Conservation (phyloP, 176 grass and related monocot species). For the Panicum miliaceum region DNA sequence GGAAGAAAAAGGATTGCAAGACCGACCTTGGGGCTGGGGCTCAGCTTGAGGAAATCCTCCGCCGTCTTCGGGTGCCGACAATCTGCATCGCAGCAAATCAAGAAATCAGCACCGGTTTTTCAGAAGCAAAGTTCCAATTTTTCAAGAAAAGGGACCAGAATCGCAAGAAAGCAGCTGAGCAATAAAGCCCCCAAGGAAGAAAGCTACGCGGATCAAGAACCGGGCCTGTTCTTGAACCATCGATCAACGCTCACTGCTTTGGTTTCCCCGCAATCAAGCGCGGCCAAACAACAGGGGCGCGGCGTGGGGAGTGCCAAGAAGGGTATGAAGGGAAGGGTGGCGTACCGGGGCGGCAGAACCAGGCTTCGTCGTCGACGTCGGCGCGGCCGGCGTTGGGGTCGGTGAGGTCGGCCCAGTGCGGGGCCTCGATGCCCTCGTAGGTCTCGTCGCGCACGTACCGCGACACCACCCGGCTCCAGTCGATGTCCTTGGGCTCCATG, state of each 20-base stretch:
- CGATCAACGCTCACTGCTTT: background rate
- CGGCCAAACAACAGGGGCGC: background rate
- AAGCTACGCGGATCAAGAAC: constrained; percentile 32
- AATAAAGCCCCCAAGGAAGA: background rate
- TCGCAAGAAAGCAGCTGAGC: background rate
- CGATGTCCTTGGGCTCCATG: constrained; percentile 92
- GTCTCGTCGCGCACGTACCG: constrained; percentile 81
- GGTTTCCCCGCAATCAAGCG: background rate
- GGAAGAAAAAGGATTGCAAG: background rate
- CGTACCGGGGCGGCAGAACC: constrained; percentile 93
- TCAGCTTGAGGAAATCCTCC: constrained; percentile 73
- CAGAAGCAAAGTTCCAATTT: background rate
- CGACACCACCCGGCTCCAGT: constrained; percentile 87
- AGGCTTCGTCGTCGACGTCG: constrained; percentile 69
- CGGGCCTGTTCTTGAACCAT: background rate
- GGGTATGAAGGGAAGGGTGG: background rate
- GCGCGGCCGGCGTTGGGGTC: constrained; percentile 47
- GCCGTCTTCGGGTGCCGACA: constrained; percentile 78
- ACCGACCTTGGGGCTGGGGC: constrained; percentile 74
- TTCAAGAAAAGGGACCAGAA: background rate
- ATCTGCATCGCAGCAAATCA: constrained; percentile 52
- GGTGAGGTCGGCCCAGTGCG: constrained; percentile 80
- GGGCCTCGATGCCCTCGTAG: constrained; percentile 87
- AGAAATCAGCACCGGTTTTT: constrained; percentile 3
- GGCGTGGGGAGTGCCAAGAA: background rate